These are phyloP conservation scores for Pterocarpus santalinus DNA, from an alignment of 306 rosid genomes.

Conservation along the genomic window DNA sequence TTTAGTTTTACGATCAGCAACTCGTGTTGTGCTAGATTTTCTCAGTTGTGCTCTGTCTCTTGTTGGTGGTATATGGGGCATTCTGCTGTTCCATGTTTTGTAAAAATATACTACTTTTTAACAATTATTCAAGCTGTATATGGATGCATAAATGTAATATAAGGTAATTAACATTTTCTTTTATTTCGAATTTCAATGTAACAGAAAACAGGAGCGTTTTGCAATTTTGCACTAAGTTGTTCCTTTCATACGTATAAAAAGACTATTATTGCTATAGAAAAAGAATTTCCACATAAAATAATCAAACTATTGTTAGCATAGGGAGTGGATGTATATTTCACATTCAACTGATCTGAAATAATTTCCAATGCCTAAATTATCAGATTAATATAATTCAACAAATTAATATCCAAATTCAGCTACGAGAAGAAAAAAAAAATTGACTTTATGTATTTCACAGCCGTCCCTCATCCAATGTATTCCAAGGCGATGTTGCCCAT, in stretches of 20 bases:
- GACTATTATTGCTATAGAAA: background rate
- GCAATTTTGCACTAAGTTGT: background rate
- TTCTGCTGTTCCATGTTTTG: background rate
- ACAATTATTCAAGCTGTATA: background rate
- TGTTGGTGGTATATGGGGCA: background rate
- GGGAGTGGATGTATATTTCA: conserved; percentile 7
- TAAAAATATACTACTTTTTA: background rate
- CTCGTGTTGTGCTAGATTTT: background rate
- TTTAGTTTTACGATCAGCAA: background rate
- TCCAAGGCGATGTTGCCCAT: conserved; percentile 73
- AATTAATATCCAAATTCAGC: conserved; percentile 4
- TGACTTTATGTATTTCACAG: background rate
- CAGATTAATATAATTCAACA: conserved; percentile 18
- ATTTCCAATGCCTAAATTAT: background rate
- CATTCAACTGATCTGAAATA: conserved; percentile 5
- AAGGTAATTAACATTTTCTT: background rate
- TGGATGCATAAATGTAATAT: background rate
- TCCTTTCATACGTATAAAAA: background rate
- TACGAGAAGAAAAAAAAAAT: background rate
- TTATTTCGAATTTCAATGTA: background rate
- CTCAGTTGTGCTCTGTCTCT: background rate
- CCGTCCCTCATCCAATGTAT: conserved; percentile 49
- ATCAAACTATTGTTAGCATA: background rate
- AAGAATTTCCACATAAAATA: background rate
- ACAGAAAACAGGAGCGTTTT: background rate